Evolutionary conservation across 2,329 filamentous ascomycete genomes (phyloP).

Genomic region (Pseudopyrenochaeta lycopersici): DNA sequence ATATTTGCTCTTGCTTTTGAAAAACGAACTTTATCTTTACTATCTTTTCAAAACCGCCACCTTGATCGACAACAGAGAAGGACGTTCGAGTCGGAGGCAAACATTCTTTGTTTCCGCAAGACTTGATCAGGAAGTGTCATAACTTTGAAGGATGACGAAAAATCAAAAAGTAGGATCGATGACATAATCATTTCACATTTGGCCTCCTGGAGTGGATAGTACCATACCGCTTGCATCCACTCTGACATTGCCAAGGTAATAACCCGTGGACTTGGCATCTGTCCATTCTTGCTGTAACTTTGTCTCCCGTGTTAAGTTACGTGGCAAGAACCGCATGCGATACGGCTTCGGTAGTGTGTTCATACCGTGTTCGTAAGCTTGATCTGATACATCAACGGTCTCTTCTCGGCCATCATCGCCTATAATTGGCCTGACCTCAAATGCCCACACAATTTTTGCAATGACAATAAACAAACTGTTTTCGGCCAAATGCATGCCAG

Average conservation of each 20-base stretch:
- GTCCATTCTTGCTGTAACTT: slow-evolving; percentile 31
- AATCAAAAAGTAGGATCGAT: no score
- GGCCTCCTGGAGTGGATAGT: no score
- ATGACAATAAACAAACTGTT: slow-evolving; percentile 28
- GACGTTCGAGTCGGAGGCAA: no score
- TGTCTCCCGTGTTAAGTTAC: slow-evolving; percentile 21
- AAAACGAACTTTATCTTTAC: no score
- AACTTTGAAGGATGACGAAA: no score
- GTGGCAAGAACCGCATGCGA: slow-evolving; percentile 22
- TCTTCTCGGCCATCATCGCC: slow-evolving; percentile 33
- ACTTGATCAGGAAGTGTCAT: no score
- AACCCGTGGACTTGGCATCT: slow-evolving; percentile 14
- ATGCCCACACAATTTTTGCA: slow-evolving; percentile 34
- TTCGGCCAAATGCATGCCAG: slow-evolving; percentile 34
- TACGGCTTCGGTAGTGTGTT: slow-evolving; percentile 42
- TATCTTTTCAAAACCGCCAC: no score
- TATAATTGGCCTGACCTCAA: slow-evolving; percentile 29
- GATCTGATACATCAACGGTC: slow-evolving; percentile 40
- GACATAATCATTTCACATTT: no score
- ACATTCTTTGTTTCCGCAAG: no score
- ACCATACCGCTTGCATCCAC: not conserved
- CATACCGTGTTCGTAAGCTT: slow-evolving; percentile 32
- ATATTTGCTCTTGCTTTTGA: no score
- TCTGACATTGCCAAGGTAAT: not conserved
- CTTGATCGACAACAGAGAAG: no score